Base-by-base conservation (phyloP, 2,329 filamentous ascomycete genomes). In the Colletotrichum coccodes region DNA sequence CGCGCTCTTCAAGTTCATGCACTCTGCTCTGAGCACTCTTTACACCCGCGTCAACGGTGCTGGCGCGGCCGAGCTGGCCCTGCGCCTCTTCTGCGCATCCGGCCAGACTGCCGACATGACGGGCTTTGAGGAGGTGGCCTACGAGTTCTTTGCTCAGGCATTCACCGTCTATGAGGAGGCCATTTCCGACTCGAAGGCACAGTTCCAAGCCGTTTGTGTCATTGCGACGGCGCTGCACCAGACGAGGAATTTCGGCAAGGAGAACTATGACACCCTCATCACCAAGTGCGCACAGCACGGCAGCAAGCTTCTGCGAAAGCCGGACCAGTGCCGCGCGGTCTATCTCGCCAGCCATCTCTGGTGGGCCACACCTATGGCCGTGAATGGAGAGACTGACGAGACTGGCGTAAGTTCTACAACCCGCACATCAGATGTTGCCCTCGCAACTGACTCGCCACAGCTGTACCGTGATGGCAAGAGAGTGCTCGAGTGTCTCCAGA, bases 121-220 rank as follows among this genome's bases (percentile, higher is more conserved):
- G 12, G 93, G 92, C 2, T 97, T 97, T 73, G 95, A 99, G 78
- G 96, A 99, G 81, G 94, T 97, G 47, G 93, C 94, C 12, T 99
- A 99, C 79, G 96, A 99, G 78, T 99, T 97, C 83, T 98, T 98
- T 75, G 96, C 96, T 0, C 96, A 99, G 80, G 95, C 96, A 0
- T 99, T 99, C 75, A 98, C 95, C 0, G 94, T 98, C 9, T 99
- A 99, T 77, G 96, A 99, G 78, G 96, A 99, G 80, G 92, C 94
- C 0, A 93, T 99, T 71, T 96, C 94, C 70, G 97, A 99, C 79
- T 97, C 94, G 18, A 92, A 97, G 79, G 95, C 95, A 16, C 96
- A 99, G 79, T 99, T 98, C 84, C 96, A 99, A 82, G 95, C 96
- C 1, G 96, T 99, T 0, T 98, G 95, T 74, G 92, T 98, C 44